Conservation (phyloP, 805 yeast genomes). For the Yarrowia deformans region DNA sequence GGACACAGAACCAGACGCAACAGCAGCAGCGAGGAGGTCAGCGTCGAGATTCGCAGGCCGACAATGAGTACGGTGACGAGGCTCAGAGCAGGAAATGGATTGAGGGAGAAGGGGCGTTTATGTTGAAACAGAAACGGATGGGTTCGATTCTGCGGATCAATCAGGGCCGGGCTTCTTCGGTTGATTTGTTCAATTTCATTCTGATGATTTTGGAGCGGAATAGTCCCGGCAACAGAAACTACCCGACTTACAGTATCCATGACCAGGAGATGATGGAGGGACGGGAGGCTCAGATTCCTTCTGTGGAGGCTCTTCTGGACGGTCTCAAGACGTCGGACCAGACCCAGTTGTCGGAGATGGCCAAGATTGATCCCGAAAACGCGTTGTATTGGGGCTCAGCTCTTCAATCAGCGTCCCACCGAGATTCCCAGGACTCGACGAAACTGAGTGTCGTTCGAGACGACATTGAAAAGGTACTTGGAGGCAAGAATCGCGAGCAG, state of each 20-base stretch:
- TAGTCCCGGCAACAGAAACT: neutral
- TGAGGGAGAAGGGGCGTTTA: constrained; percentile 47
- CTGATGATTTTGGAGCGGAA: constrained; percentile 41
- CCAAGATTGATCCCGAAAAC: constrained; percentile 26
- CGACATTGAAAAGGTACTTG: constrained; percentile 22
- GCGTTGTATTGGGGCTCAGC: constrained; percentile 17
- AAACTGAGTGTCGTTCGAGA: constrained; percentile 23
- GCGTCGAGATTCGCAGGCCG: constrained; percentile 5
- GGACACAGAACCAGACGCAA: neutral
- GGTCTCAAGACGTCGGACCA: constrained; percentile 11
- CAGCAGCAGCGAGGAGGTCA: constrained; percentile 7
- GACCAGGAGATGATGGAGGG: constrained; percentile 26
- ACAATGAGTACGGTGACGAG: constrained; percentile 28
- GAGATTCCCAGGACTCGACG: constrained; percentile 11
- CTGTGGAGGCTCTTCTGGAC: constrained; percentile 21
- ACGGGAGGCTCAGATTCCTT: constrained; percentile 12
- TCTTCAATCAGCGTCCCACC: neutral
- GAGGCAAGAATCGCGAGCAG: constrained; percentile 6
- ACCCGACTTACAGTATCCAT: constrained; percentile 7
- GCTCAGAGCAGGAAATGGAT: constrained; percentile 44
- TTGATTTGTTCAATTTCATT: constrained; percentile 45
- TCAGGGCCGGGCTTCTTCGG: constrained; percentile 45
- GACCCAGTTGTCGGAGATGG: constrained; percentile 22
- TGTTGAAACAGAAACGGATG: constrained; percentile 46
- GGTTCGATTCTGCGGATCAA: constrained; percentile 48